A percentile compares a stretch with the other conserved stretches of the same genome.
Evolutionary conservation across 2,329 filamentous ascomycete genomes (phyloP).

Genomic region (Xylogone sp.): DNA sequence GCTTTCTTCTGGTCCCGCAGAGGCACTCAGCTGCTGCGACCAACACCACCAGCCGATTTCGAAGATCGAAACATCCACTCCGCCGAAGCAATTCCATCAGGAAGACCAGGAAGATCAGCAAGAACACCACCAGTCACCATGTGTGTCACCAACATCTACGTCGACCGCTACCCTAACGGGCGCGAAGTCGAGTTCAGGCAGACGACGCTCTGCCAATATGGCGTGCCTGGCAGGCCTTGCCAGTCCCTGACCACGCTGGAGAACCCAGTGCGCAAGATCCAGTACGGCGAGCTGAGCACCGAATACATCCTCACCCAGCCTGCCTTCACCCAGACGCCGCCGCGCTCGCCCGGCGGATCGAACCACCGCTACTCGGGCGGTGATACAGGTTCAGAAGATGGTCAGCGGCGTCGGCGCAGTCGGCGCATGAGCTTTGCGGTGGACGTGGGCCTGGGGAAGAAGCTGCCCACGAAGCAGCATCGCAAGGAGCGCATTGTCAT

Average conservation of each 20-base stretch:
- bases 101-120: too few relatives aligned
- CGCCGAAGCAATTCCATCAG: too few relatives aligned
- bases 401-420: conserved; percentile 35
- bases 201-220: conserved; percentile 35
- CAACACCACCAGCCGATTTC: too few relatives aligned
- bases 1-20: neutral
- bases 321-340: conserved; percentile 20
- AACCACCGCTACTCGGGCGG: conserved; percentile 33
- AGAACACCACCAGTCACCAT: conserved; percentile 41
- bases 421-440: conserved; percentile 25
- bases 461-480: conserved; percentile 16
- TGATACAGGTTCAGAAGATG: conserved; percentile 28
- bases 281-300: conserved; percentile 30
- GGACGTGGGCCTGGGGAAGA: conserved; percentile 14
- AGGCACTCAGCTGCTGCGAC: too few relatives aligned
- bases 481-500: conserved; percentile 41
- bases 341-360: conserved; percentile 16
- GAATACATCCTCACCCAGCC: conserved; percentile 31
- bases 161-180: conserved; percentile 44
- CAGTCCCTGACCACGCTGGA: conserved; percentile 35
- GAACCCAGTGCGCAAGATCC: conserved; percentile 35
- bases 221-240: conserved; percentile 37
- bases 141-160: conserved; percentile 46
- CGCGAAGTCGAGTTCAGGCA: conserved; percentile 32
- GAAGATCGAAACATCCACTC: too few relatives aligned